Conservation (phyloP, 2,329 filamentous ascomycete genomes). For the Dactylella cylindrospora region DNA sequence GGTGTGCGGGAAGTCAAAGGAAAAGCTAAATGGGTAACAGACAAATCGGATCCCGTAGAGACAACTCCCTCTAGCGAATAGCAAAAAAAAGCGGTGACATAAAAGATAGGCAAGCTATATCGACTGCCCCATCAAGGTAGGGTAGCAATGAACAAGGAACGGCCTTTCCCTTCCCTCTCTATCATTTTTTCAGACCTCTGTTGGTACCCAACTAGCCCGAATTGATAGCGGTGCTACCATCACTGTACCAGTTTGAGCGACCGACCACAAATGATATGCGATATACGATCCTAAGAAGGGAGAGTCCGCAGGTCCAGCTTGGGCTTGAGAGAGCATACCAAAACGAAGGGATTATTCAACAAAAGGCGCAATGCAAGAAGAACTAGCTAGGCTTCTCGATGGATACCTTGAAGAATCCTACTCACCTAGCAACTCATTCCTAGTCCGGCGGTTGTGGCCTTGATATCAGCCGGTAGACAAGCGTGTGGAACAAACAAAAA, state of each 20-base stretch:
- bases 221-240: background rate
- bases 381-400: conserved; percentile 5
- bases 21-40: no score
- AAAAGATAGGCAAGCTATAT: conserved; percentile 4
- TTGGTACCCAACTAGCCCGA: conserved; percentile 7
- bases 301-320: background rate
- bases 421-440: no score
- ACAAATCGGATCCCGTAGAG: no score
- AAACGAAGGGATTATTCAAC: conserved; percentile 17
- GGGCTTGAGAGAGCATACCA: no score
- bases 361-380: conserved; percentile 39
- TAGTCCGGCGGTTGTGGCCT: no score
- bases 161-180: conserved; percentile 16
- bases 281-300: background rate
- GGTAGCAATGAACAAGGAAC: conserved; percentile 26
- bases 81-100: conserved; percentile 5
- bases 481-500: no score
- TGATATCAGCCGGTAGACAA: no score
- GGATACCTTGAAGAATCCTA: no score
- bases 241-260: background rate
- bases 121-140: background rate
- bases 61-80: no score
- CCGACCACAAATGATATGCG: background rate
- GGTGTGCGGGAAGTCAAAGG: no score
- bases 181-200: no score